Base-by-base conservation (phyloP, 345 rosid species). In the Eucalyptus pauciflora region DNA sequence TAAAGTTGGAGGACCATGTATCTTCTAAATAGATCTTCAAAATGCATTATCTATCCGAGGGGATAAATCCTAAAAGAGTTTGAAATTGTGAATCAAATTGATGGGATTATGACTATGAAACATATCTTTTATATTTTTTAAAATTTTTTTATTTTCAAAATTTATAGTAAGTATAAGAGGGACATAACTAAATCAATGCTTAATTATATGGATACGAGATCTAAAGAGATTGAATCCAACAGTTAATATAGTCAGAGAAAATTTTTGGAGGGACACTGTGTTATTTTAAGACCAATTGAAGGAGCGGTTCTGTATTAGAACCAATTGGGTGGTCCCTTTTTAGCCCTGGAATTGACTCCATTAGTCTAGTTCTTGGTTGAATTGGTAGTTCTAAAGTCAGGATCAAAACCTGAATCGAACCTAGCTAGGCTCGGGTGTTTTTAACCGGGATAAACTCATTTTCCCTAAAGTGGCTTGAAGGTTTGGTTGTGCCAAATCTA, bases 41-140 rank as follows among this genome's bases (percentile, higher is more conserved):
- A 71, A 31, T 17, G 10, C 5, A 5, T 41, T 10, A 76, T 20
- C 3, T 37, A 24, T 18, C 16, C 0, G 4, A 76, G 3, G 0
- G 3, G 9, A 41, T 76, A 7, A 76, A 10, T 11, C 14, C 8
- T 41, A 41, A 25, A 37, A 41, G 9, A 41, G 83, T 17, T 15
- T 76, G 48, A 41, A 41, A 41, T 76, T 41, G 27, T 6, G 3
- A 41, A 76, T 37, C 7, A 13, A 76, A 76, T 20, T 4, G 29
- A 41, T 76, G 7, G 5, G 15, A 76, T 76, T 37, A 13, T 12
- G 8, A 37, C 15, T 76, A 11, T 71, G 20, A 71, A 37, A 37
- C 22, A 37, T 3, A 71, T 18, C 46, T 9, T 33, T 33, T 33
- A 52, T 64, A 64, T n/a, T 33, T 33, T 67, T 31, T 69, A 17